A percentile compares a stretch with the other conserved stretches of the same genome.
These are phyloP conservation scores for Nephelium lappaceum DNA, from an alignment of 345 rosid genomes.

Conservation along the genomic window DNA sequence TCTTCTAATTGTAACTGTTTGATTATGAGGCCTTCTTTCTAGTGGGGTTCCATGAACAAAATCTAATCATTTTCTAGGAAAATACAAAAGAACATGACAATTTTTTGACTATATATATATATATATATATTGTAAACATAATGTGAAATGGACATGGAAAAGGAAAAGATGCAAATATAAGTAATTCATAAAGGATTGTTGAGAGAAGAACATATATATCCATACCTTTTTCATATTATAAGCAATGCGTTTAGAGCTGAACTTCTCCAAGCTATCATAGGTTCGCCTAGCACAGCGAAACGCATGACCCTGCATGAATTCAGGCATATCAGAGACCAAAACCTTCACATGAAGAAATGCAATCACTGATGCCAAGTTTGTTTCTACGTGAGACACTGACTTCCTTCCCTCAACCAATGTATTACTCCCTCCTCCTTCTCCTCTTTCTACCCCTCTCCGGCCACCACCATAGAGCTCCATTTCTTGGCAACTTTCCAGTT, in stretches of 20 bases:
- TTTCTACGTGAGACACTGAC: slow-evolving; percentile 80
- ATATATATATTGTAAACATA: too few relatives aligned
- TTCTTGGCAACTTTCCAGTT: slow-evolving; percentile 26
- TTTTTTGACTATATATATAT: too few relatives aligned
- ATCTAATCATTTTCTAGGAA: slow-evolving; percentile 6
- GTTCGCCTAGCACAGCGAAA: slow-evolving; percentile 76
- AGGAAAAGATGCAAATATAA: neutral
- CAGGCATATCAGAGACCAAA: slow-evolving; percentile 83
- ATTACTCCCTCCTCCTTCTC: slow-evolving; percentile 23
- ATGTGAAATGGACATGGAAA: neutral
- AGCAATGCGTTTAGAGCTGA: slow-evolving; percentile 85
- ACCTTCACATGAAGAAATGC: slow-evolving; percentile 84
- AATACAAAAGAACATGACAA: slow-evolving; percentile 11
- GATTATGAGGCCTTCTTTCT: neutral
- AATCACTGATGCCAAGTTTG: slow-evolving; percentile 57
- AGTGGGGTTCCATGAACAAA: slow-evolving; percentile 19
- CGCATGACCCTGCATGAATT: slow-evolving; percentile 88
- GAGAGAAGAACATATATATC: neutral
- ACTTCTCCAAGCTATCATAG: slow-evolving; percentile 70
- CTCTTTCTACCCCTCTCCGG: slow-evolving; percentile 4
- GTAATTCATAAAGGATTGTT: too few relatives aligned
- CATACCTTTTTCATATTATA: slow-evolving; percentile 83
- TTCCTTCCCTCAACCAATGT: slow-evolving; percentile 57
- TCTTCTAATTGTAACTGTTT: neutral
- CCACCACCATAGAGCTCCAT: neutral